phyloP scores from a whole-genome alignment of 768 basidiomycete genomes.

The Termitomyces sp. region DNA sequence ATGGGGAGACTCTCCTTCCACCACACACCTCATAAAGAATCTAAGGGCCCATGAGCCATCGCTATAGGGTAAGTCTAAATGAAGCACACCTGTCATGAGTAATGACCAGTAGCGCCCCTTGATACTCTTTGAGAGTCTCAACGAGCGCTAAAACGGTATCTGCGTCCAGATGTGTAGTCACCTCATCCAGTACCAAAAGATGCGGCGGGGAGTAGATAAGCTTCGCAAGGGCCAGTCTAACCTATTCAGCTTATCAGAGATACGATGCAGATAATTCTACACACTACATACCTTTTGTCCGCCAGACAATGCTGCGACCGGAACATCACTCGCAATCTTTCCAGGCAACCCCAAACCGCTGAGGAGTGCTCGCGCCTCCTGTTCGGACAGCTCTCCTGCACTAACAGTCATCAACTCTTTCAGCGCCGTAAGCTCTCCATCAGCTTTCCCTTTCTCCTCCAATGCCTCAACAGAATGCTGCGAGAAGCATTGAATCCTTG shows the following conservation, averaged over 20 bases:
- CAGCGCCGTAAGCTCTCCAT: constrained; percentile 19
- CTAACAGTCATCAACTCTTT: constrained; percentile 20
- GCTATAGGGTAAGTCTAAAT: too few relatives aligned
- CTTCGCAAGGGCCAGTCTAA: constrained; percentile 57
- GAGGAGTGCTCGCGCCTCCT: constrained; percentile 38
- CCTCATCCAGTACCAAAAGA: constrained; percentile 57
- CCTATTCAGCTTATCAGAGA: constrained; percentile 28
- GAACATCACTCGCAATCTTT: constrained; percentile 40
- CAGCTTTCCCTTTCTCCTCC: constrained; percentile 28
- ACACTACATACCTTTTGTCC: constrained; percentile 46
- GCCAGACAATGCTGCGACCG: constrained; percentile 45
- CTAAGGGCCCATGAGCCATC: constrained; percentile 1
- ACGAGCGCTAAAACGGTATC: constrained; percentile 58
- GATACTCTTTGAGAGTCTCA: constrained; percentile 46
- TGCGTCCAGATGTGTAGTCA: constrained; percentile 69
- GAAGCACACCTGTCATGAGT: constrained; percentile 49
- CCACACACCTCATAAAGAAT: constrained; percentile 28
- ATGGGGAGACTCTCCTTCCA: constrained; percentile 24
- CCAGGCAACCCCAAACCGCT: constrained; percentile 45
- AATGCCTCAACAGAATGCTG: constrained; percentile 61
- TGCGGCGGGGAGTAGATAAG: constrained; percentile 55
- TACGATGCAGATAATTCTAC: background rate
- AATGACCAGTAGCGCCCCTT: constrained; percentile 59
- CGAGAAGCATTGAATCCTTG: constrained; percentile 58
- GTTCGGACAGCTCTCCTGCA: constrained; percentile 30